Evolutionary conservation across 1,284 basidiomycete species (phyloP), one percentile per base, ranked within the genome.

Genomic region (Heimioporus retisporus): DNA sequence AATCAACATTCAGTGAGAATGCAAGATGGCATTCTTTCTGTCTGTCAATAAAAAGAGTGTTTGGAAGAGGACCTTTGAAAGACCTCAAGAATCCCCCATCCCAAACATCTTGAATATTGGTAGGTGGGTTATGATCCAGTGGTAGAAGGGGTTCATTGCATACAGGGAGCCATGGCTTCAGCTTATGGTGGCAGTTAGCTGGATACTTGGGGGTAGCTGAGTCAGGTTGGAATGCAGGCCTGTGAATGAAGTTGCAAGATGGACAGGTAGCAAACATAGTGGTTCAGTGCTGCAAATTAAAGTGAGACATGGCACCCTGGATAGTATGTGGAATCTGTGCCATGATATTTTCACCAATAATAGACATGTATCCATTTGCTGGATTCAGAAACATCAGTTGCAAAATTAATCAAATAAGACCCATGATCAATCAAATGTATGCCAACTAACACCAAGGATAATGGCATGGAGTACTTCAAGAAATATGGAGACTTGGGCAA

Each of bases 41-140:
- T 18, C 60, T 35, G n/a, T 61, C 42, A 46, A 61, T 18, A 25
- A 61, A 61, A 1, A 61, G 54, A 40, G 21, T 48, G 10, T 46
- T 8, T 5, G 60, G 60, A 0, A n/a, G 15, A 55, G 53, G 60
- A 28, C 60, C 31, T 10, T 46, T 18, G 16, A 61, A 16, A 7
- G 21, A 31, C 55, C 60, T 56, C 3, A 68, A 7, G 18, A 68
- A 68, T 16, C 48, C 44, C 0, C 31, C 58, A 60, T 68, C 46
- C 60, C 60, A 68, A 23, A 68, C 23, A 48, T 68, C 57, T 55
- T 60, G 19, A 14, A 28, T 7, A 61, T 23, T 48, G 13, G 18
- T 28, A 23, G 56, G 56, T 43, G 42, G 14, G 21, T 16, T 18
- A 7, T 51, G 16, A 16, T 46, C 48, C 16, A 25, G 28, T 35